These are phyloP conservation scores for Plantago coronopus DNA, from an alignment of 305 asterid species.

Conservation along the genomic window DNA sequence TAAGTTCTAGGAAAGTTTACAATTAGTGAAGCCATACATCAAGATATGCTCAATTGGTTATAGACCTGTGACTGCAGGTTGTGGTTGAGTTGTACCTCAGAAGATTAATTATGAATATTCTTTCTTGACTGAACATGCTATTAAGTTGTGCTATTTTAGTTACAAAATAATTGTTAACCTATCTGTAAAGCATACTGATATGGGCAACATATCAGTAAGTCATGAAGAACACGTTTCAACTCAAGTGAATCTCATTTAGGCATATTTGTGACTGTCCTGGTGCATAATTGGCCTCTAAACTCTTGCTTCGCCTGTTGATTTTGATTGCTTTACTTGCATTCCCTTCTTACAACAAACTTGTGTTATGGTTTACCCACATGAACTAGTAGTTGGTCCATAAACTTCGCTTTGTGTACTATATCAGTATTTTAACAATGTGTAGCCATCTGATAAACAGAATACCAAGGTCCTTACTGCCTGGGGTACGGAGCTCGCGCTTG, in stretches of 20 bases:
- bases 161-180: neutral
- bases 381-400: slow-evolving; percentile 18
- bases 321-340: slow-evolving; percentile 12
- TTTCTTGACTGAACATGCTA: neutral
- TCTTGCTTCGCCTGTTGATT: slow-evolving; percentile 13
- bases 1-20: neutral
- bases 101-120: neutral
- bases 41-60: slow-evolving; percentile 6
- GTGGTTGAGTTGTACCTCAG: neutral
- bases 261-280: slow-evolving; percentile 6
- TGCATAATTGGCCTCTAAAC: slow-evolving; percentile 12
- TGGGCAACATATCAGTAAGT: neutral
- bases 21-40: neutral
- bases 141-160: neutral
- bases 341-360: neutral
- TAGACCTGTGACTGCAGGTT: neutral
- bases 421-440: slow-evolving; percentile 24
- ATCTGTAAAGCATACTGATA: neutral
- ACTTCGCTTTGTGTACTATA: slow-evolving; percentile 16
- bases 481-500: slow-evolving; percentile 83
- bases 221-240: slow-evolving; percentile 4
- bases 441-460: slow-evolving; percentile 55
- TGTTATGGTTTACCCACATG: slow-evolving; percentile 14
- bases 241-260: neutral
- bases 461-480: slow-evolving; percentile 90